A percentile compares a stretch with the other conserved stretches of the same genome.
Evolutionary conservation across 1,284 basidiomycete genomes (phyloP).

Genomic region (Omphalotus olearius): DNA sequence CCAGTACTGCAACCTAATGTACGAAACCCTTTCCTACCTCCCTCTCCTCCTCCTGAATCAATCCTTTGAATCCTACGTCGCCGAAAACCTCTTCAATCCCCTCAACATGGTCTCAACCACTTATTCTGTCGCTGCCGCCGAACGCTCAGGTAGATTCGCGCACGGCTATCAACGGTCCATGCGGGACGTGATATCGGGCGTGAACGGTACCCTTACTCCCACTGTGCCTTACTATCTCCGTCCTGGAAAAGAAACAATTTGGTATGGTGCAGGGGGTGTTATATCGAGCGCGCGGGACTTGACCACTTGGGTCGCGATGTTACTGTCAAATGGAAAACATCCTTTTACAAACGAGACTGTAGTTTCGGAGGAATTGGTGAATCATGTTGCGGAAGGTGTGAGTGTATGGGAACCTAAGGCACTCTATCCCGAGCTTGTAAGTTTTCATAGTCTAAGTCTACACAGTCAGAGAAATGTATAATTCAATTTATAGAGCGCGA

Average conservation of each 20-base stretch:
- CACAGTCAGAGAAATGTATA: background rate
- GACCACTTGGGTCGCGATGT: conserved; percentile 37
- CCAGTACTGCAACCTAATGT: conserved; percentile 45
- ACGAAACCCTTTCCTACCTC: conserved; percentile 33
- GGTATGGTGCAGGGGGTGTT: conserved; percentile 42
- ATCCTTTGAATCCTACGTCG: conserved; percentile 35
- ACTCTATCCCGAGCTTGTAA: conserved; percentile 29
- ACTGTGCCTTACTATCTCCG: conserved; percentile 32
- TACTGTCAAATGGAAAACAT: conserved; percentile 39
- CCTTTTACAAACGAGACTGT: conserved; percentile 35
- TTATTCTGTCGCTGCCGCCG: conserved; percentile 35
- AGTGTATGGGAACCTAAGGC: conserved; percentile 29
- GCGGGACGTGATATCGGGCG: conserved; percentile 24
- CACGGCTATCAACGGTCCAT: conserved; percentile 31
- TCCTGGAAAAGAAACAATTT: conserved; percentile 30
- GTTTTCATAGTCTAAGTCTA: conserved; percentile 5
- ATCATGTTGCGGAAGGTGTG: conserved; percentile 32
- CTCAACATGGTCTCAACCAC: conserved; percentile 42
- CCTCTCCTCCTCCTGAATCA: conserved; percentile 30
- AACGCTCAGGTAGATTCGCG: conserved; percentile 28
- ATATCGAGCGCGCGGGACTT: conserved; percentile 34
- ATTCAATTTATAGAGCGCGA: conserved; percentile 20
- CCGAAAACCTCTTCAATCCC: conserved; percentile 35
- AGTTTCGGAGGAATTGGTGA: conserved; percentile 32
- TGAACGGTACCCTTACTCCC: conserved; percentile 25